Evolutionary conservation across 1,284 basidiomycete species (phyloP).

Genomic region (Apiotrichum mycotoxinovorans): DNA sequence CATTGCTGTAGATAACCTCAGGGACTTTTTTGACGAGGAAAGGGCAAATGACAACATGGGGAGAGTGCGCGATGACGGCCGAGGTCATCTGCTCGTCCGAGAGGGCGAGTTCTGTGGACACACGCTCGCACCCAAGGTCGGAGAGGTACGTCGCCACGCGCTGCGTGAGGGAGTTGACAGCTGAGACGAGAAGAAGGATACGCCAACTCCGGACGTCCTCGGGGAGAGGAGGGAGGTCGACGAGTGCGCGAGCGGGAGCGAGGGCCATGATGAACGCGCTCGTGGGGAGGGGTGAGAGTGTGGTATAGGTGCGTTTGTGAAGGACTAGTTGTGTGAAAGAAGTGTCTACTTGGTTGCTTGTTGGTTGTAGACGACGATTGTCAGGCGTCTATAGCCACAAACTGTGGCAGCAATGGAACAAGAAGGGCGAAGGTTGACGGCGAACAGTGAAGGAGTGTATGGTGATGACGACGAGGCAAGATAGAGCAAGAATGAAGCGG

Average conservation of each 20-base stretch:
- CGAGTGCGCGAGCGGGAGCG: conserved; percentile 22
- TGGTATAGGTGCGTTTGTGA: too few relatives aligned
- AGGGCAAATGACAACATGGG: conserved; percentile 52
- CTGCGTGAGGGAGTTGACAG: conserved; percentile 53
- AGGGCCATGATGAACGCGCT: conserved; percentile 2
- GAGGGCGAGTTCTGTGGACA: conserved; percentile 49
- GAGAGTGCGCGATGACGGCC: conserved; percentile 45
- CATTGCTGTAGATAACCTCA: conserved; percentile 44
- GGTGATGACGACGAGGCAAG: too few relatives aligned
- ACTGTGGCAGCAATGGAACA: too few relatives aligned
- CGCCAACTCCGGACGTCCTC: conserved; percentile 27
- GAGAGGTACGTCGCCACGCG: conserved; percentile 45
- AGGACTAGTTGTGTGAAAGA: too few relatives aligned
- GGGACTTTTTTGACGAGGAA: conserved; percentile 53
- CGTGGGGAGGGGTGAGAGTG: neutral
- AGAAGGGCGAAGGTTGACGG: too few relatives aligned
- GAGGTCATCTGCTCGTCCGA: conserved; percentile 49
- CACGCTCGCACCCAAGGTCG: conserved; percentile 43
- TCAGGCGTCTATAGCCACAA: too few relatives aligned
- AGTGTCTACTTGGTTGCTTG: too few relatives aligned
- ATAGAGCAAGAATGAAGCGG: too few relatives aligned
- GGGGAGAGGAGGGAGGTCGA: conserved; percentile 19
- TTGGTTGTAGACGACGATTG: too few relatives aligned
- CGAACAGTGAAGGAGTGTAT: too few relatives aligned
- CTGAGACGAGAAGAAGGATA: conserved; percentile 51